These are phyloP conservation scores for Eucalyptus brandiana DNA, from an alignment of 345 rosid genomes.

Conservation along the genomic window DNA sequence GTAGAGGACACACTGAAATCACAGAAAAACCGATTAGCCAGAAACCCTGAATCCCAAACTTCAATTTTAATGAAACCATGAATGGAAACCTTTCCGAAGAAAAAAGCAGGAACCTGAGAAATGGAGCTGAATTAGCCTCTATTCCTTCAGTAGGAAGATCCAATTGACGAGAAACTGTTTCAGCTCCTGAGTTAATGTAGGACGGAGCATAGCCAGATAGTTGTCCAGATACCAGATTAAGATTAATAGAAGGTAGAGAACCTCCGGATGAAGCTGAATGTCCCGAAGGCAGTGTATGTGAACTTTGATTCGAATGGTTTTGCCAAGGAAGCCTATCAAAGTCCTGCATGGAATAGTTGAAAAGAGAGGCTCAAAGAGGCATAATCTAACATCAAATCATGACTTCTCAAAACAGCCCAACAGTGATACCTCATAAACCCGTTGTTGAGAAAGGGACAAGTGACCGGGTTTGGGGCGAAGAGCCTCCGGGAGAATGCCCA, in stretches of 20 bases:
- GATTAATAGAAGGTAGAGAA: slow-evolving; percentile 26
- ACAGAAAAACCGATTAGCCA: neutral
- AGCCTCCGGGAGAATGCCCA: slow-evolving; percentile 73
- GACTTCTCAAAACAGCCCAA: neutral
- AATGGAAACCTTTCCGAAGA: neutral
- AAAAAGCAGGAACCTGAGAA: slow-evolving; percentile 33
- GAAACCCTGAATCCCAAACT: neutral
- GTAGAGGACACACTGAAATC: slow-evolving; percentile 40
- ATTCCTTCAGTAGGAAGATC: slow-evolving; percentile 52
- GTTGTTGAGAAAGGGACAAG: slow-evolving; percentile 73
- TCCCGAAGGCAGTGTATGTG: slow-evolving; percentile 43
- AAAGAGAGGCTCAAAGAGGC: neutral
- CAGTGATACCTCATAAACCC: slow-evolving; percentile 83
- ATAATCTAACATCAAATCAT: neutral
- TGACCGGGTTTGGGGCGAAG: slow-evolving; percentile 96
- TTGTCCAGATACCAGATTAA: slow-evolving; percentile 46
- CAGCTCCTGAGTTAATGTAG: slow-evolving; percentile 36
- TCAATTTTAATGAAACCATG: neutral
- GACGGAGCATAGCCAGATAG: slow-evolving; percentile 35
- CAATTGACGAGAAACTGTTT: slow-evolving; percentile 38
- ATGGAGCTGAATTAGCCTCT: slow-evolving; percentile 41
- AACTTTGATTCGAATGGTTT: slow-evolving; percentile 64
- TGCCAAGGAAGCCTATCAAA: slow-evolving; percentile 97
- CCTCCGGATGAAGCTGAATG: slow-evolving; percentile 39
- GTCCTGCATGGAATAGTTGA: slow-evolving; percentile 33